Conservation (phyloP, 2,329 filamentous ascomycete species). For the Hymenoscyphus infarciens region DNA sequence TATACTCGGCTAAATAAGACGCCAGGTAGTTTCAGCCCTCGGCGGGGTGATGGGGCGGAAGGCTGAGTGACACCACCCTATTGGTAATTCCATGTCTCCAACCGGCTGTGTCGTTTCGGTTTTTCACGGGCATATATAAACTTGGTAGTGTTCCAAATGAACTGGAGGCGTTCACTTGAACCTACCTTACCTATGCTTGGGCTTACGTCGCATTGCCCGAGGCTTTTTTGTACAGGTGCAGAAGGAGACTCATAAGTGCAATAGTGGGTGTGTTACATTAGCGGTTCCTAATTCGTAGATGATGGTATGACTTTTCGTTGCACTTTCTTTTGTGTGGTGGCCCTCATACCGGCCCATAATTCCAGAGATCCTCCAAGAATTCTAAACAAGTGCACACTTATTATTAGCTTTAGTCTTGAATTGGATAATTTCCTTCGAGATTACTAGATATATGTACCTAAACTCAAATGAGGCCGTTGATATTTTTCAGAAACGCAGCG, state of each 20-base stretch:
- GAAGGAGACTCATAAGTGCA: neutral
- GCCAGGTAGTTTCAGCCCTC: neutral
- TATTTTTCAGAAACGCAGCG: neutral
- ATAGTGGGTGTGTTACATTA: neutral
- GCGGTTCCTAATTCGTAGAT: neutral
- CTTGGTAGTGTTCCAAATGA: neutral
- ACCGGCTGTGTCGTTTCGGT: neutral
- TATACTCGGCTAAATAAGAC: neutral
- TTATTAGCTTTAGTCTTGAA: neutral
- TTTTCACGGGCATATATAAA: neutral
- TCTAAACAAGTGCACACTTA: neutral
- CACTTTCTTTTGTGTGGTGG: neutral
- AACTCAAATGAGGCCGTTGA: neutral
- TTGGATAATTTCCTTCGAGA: neutral
- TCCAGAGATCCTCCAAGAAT: neutral
- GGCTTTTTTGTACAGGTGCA: neutral
- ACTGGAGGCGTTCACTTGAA: neutral
- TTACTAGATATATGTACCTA: neutral
- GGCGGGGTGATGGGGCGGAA: neutral
- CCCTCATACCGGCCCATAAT: neutral
- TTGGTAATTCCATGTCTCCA: neutral
- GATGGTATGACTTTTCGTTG: neutral
- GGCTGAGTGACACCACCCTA: neutral
- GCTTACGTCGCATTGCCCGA: neutral
- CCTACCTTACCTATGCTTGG: neutral